Base-by-base conservation (phyloP, 805 yeast species). In the Cyberlindnera mycetangii region DNA sequence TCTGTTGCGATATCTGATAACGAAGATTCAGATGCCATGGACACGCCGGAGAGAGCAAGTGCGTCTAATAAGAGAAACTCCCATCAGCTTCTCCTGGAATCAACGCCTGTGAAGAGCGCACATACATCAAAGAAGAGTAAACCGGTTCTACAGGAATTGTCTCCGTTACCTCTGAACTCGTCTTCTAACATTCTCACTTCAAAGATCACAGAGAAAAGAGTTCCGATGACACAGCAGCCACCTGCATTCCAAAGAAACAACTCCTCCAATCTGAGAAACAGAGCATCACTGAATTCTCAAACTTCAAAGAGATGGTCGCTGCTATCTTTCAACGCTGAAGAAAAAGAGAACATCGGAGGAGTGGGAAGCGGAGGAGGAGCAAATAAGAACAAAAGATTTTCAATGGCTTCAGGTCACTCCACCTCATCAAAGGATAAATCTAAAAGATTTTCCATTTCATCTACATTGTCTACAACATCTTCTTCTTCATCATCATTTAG, bases 281-380 rank as follows among this genome's bases (percentile, higher is more conserved):
- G 62, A 51, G 44, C 54, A 0, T 56, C 61, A 2, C 1, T 53
- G 15, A 49, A 41, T 32, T 53, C 56, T 5, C 53, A 51, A 33
- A 39, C 47, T 31, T 57, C 61, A 3, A 59, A 59, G 37, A 57
- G 62, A 56, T 59, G 61, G 61, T 59, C 62, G 3, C 22, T 59
- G 16, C 21, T 59, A n/a, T 55, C 60, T 3, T 57, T 59, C 32
- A 51, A 44, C 18, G 49, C 48, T 11, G 54, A 48, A 4, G 58
- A 56, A 25, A 54, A 54, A 38, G 58, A 54, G 20, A 53, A 46
- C 30, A 32, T 45, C 17, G 42, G 37, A 33, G 20, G 20, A 14
- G n/a, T n/a, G n/a, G n/a, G n/a, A n/a, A n/a, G n/a, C n/a, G n/a
- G n/a, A n/a, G n/a, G n/a, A n/a, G n/a, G n/a, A n/a, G n/a, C n/a